These are phyloP conservation scores for Pachyrhizus erosus DNA, from an alignment of 306 rosid species.

Conservation along the genomic window DNA sequence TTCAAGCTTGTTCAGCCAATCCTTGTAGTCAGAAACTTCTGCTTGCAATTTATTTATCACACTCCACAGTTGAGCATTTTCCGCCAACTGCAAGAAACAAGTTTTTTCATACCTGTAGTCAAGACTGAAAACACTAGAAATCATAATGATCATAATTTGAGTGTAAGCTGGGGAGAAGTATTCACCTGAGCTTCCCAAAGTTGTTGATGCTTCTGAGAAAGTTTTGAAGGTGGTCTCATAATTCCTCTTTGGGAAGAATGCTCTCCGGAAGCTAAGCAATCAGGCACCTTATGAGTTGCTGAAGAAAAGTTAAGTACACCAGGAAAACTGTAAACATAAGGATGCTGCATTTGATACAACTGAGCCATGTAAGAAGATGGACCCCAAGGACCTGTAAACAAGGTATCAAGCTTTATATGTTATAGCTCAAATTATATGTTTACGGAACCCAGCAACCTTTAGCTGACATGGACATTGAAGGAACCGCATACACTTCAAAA, in stretches of 20 bases:
- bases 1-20: constrained; percentile 45
- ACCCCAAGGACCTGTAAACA: constrained; percentile 57
- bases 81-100: constrained; percentile 53
- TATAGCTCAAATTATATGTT: constrained; percentile 21
- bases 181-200: constrained; percentile 68
- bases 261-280: constrained; percentile 37
- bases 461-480: not conserved
- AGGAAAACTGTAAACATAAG: constrained; percentile 45
- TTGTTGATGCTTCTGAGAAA: constrained; percentile 59
- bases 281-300: constrained; percentile 25
- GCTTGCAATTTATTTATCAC: constrained; percentile 50
- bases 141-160: constrained; percentile 4
- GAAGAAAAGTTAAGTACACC: constrained; percentile 47
- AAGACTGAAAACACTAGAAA: not conserved
- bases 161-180: constrained; percentile 18
- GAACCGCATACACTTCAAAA: not conserved
- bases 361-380: constrained; percentile 57
- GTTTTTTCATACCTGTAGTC: constrained; percentile 19
- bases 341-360: constrained; percentile 51
- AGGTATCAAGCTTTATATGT: constrained; percentile 18
- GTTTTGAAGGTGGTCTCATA: constrained; percentile 43
- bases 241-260: constrained; percentile 48
- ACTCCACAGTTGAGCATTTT: constrained; percentile 58
- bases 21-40: constrained; percentile 58
- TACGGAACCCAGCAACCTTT: not conserved